Base-by-base conservation (phyloP, 257 asterid species). In the Orobanche coerulescens region DNA sequence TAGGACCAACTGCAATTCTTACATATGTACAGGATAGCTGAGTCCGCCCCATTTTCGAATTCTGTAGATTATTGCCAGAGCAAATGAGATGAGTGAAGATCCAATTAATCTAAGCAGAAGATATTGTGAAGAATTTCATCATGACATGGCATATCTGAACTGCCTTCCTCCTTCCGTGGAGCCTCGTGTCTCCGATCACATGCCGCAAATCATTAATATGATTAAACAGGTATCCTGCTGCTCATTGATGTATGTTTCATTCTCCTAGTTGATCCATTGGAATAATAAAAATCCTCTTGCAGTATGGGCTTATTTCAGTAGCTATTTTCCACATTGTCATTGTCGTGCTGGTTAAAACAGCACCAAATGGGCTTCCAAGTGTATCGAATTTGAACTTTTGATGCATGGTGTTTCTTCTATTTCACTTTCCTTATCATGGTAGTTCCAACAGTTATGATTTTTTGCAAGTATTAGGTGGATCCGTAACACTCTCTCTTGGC, bases 121-220 rank as follows among this genome's bases (percentile, higher is more conserved):
- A 48, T 92, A 58, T 23, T 92, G 98, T 66, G 85, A 84, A 77
- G 98, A 92, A 73, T 92, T 92, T 76, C 88, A 71, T 84, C 80
- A 22, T 47, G 97, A 92, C 74, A 89, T 92, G 98, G 44, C 78
- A 58, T 76, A 65, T 66, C 83, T 92, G 36, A 77, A 79, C 74
- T 92, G 98, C 71, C 78, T 88, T 69, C 79, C 95, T 73, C 98
- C 98, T 73, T 88, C 89, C 8, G 80, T 82, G 18, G 98, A 92
- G 69, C 97, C 98, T 65, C 90, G 95, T 63, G 98, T 92, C 43
- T 92, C 98, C 30, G 95, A 92, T 67, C 97, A 92, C 78, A 78
- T 92, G 67, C 78, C 87, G 4, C 86, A 92, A 71, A 92, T 92
- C 56, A 78, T 86, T 69, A 79, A 77, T 68, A 88, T 88, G 97